Evolutionary conservation across 768 basidiomycete genomes (phyloP), one percentile per base, ranked within the genome.

Genomic region (Suillus hirtellus): DNA sequence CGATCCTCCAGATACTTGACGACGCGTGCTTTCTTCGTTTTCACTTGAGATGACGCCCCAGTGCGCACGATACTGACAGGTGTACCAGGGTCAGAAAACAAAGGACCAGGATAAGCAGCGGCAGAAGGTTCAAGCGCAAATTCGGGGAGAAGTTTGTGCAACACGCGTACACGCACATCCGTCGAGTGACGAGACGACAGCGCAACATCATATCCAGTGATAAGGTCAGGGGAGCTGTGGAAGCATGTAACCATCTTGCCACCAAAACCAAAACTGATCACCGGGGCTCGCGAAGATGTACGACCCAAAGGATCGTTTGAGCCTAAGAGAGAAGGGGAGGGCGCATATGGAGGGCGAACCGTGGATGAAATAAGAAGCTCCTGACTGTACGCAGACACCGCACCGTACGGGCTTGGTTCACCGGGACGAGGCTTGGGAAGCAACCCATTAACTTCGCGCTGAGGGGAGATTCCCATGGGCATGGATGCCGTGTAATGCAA

Each of bases 191-290:
- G 85, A 17, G 88, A 85, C 14, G 89, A 85, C 31, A 93, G 78
- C 1, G 90, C 88, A 55, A 92, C 86, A 73, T 93, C 89, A 72
- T 93, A 89, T 49, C 90, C 89, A 21, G 89, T 86, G 72, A 81
- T 86, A 71, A 89, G 74, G 17, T 85, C 84, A 14, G 84, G 78
- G 59, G 85, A 82, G 37, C 85, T 84, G 68, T 93, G 94, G 79
- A 96, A 97, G 73, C 92, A 96, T 9, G 93, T 89, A 10, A 96
- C 83, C 63, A 98, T 69, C 70, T 90, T 90, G 12, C 96, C 96
- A n/a, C 95, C 95, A 69, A 96, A 95, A 0, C 96, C 96, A 69
- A 98, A 97, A 65, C 87, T 90, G 60, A 96, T 79, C 35, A 97
- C 80, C 0, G 96, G 96, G 10, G 88, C 85, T 43, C 86, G 85